Conservation (phyloP, 441 rosid species). For the Gossypium davidsonii region DNA sequence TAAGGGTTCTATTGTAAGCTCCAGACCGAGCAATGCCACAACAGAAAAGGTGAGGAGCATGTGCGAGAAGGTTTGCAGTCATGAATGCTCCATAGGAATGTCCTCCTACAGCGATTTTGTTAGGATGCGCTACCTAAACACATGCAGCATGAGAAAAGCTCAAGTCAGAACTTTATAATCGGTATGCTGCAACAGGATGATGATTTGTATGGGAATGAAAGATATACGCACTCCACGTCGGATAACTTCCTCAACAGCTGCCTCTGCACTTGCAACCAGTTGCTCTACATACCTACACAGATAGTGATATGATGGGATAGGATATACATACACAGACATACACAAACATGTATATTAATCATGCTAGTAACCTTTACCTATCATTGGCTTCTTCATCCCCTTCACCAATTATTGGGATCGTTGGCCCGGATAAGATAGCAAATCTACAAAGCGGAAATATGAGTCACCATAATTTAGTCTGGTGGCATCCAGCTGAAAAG, state of each 20-base stretch:
- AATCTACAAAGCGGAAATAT: slow-evolving; percentile 42
- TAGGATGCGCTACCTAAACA: slow-evolving; percentile 77
- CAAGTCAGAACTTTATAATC: slow-evolving; percentile 14
- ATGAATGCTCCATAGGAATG: slow-evolving; percentile 99
- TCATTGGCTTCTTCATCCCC: slow-evolving; percentile 96
- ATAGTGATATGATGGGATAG: background rate
- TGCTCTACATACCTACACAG: slow-evolving; percentile 74
- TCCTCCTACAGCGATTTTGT: slow-evolving; percentile 87
- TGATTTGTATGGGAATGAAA: slow-evolving; percentile 10
- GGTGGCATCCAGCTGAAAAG: slow-evolving; percentile 6
- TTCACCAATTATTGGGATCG: slow-evolving; percentile 95
- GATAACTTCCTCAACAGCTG: slow-evolving; percentile 94
- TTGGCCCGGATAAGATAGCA: slow-evolving; percentile 92
- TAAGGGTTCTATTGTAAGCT: slow-evolving; percentile 95
- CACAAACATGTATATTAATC: background rate
- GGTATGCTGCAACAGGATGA: background rate
- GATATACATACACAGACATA: background rate
- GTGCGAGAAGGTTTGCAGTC: slow-evolving; percentile 94
- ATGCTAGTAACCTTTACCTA: slow-evolving; percentile 37
- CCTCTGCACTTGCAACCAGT: slow-evolving; percentile 90
- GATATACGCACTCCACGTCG: slow-evolving; percentile 62
- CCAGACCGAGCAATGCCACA: slow-evolving; percentile 97
- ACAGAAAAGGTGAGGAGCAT: slow-evolving; percentile 92
- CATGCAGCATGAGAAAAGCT: slow-evolving; percentile 12
- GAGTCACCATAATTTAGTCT: slow-evolving; percentile 11